Conservation (phyloP, 306 rosid genomes). For the Cyclanthera cordifolia region DNA sequence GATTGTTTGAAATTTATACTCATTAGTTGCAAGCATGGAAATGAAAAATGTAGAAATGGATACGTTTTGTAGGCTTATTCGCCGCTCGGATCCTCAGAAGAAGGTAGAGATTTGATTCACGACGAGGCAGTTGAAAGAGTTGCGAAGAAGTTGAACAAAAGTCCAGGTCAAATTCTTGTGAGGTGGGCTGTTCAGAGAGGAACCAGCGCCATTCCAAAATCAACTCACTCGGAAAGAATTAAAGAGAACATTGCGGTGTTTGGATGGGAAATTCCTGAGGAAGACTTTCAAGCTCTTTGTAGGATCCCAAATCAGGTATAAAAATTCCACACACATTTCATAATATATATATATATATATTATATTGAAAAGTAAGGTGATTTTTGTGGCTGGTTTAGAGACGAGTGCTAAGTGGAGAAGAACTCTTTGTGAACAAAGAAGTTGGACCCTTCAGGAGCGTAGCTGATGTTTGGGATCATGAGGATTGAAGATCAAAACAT, state of each 20-base stretch:
- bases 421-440: background rate
- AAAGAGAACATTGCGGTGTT: background rate
- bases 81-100: background rate
- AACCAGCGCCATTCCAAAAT: slow-evolving; percentile 2
- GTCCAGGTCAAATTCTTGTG: slow-evolving; percentile 1
- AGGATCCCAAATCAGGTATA: background rate
- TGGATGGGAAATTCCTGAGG: background rate
- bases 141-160: background rate
- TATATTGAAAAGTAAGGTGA: background rate
- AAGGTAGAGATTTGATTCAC: background rate
- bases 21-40: background rate
- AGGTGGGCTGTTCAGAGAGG: slow-evolving; percentile 1
- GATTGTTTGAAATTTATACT: background rate
- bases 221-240: background rate
- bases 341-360: background rate
- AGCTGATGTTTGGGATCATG: slow-evolving; percentile 1
- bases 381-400: background rate
- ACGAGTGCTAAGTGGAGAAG: slow-evolving; percentile 1
- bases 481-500: background rate
- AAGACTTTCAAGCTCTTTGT: background rate
- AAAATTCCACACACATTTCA: background rate
- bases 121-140: background rate
- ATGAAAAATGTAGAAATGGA: background rate
- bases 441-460: background rate
- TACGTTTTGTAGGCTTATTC: background rate